These are phyloP conservation scores for Ascocoryne sarcoides DNA, from an alignment of 2,329 filamentous ascomycete species.

Conservation along the genomic window DNA sequence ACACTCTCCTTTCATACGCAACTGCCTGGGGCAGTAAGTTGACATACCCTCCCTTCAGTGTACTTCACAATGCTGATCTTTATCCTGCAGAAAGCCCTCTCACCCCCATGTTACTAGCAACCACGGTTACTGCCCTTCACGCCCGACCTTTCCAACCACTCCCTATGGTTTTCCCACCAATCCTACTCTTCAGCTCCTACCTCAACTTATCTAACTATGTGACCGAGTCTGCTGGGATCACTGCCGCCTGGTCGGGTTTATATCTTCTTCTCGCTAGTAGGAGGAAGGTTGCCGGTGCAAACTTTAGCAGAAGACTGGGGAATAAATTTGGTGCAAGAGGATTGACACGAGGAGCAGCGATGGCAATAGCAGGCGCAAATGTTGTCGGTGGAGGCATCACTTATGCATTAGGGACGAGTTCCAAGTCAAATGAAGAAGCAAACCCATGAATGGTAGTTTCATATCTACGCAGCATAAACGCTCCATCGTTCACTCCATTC, in stretches of 20 bases:
- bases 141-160: constrained; percentile 56
- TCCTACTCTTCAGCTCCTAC: constrained; percentile 58
- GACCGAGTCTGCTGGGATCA: constrained; percentile 54
- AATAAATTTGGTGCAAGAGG: constrained; percentile 42
- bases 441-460: neutral
- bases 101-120: constrained; percentile 55
- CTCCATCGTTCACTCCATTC: no score
- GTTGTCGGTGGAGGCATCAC: constrained; percentile 41
- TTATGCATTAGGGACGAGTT: constrained; percentile 33
- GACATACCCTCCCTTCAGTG: neutral
- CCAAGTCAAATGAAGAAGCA: constrained; percentile 8
- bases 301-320: constrained; percentile 30
- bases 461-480: no score
- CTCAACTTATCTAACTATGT: constrained; percentile 54
- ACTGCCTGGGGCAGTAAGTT: constrained; percentile 44
- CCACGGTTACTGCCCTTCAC: constrained; percentile 57
- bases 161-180: constrained; percentile 58
- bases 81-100: constrained; percentile 61
- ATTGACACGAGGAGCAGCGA: constrained; percentile 40
- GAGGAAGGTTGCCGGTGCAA: constrained; percentile 32
- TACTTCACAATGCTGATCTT: no score
- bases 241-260: constrained; percentile 55
- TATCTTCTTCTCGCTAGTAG: constrained; percentile 55
- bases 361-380: constrained; percentile 42
- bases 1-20: constrained; percentile 35